phyloP scores from a whole-genome alignment of 495 filamentous ascomycete genomes.

The Clavariopsis aquatica region DNA sequence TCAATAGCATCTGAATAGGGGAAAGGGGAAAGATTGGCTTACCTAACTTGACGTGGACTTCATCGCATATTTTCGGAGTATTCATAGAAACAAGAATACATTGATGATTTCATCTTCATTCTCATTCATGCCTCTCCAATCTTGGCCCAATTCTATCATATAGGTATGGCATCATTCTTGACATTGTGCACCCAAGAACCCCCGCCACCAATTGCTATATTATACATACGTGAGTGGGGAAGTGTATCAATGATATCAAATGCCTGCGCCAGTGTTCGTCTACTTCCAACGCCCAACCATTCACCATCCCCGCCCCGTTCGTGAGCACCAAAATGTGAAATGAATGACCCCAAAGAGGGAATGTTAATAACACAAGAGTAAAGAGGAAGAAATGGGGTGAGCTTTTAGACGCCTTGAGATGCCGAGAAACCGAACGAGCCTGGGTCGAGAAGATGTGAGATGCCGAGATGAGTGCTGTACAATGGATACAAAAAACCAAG shows the following conservation, averaged over 20 bases:
- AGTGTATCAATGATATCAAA: conserved; percentile 12
- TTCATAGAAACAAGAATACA: too few relatives aligned
- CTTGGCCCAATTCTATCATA: not conserved
- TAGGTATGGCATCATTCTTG: not conserved
- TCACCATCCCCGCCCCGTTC: not conserved
- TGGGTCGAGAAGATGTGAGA: not conserved
- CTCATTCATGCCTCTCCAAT: not conserved
- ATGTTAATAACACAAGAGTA: conserved; percentile 20
- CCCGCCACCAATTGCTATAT: conserved; percentile 10
- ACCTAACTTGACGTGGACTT: too few relatives aligned
- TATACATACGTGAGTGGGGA: conserved; percentile 37
- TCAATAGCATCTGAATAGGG: not conserved
- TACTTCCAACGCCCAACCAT: conserved; percentile 2
- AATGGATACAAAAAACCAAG: not conserved
- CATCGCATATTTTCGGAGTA: too few relatives aligned
- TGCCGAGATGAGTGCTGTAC: conserved; percentile 16
- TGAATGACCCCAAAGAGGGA: not conserved
- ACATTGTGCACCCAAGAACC: not conserved
- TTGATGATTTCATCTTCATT: not conserved
- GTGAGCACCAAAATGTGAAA: not conserved
- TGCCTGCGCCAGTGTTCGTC: not conserved
- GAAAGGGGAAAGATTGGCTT: not conserved
- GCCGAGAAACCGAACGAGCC: conserved; percentile 1
- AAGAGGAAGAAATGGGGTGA: not conserved
- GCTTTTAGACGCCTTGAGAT: conserved; percentile 28